Conservation (phyloP, 441 rosid species). For the Dalechampia spathulata region DNA sequence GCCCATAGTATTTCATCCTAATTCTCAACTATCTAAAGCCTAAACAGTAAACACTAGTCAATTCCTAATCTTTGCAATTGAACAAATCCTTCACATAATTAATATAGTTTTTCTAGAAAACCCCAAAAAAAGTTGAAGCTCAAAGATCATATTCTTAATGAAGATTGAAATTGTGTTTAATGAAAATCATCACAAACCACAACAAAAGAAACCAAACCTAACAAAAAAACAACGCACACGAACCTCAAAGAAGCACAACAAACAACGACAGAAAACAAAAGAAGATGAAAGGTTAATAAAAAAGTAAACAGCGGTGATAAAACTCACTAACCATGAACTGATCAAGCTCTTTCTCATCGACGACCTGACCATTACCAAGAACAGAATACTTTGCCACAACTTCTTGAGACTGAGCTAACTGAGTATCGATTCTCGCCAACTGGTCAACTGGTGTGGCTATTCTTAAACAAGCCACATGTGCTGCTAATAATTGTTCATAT, state of each 20-base stretch:
- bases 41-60: neutral
- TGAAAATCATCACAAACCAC: constrained; percentile 4
- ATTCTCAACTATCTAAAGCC: neutral
- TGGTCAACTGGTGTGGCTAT: constrained; percentile 99
- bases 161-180: no score
- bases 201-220: neutral
- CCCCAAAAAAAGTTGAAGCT: no score
- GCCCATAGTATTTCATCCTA: neutral
- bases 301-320: neutral
- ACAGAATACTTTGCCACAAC: constrained; percentile 84
- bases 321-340: constrained; percentile 75
- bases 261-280: neutral
- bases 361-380: constrained; percentile 40
- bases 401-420: constrained; percentile 85
- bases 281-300: neutral
- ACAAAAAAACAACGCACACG: neutral
- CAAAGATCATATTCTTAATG: no score
- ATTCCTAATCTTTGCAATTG: constrained; percentile 1
- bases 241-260: neutral
- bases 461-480: constrained; percentile 89
- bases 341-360: constrained; percentile 85
- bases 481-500: constrained; percentile 82
- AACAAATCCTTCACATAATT: neutral
- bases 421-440: constrained; percentile 89
- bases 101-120: no score